A percentile compares a stretch with the other conserved stretches of the same genome.
Conservation (phyloP, 1,284 basidiomycete genomes). For the Hemileccinum hortonii region DNA sequence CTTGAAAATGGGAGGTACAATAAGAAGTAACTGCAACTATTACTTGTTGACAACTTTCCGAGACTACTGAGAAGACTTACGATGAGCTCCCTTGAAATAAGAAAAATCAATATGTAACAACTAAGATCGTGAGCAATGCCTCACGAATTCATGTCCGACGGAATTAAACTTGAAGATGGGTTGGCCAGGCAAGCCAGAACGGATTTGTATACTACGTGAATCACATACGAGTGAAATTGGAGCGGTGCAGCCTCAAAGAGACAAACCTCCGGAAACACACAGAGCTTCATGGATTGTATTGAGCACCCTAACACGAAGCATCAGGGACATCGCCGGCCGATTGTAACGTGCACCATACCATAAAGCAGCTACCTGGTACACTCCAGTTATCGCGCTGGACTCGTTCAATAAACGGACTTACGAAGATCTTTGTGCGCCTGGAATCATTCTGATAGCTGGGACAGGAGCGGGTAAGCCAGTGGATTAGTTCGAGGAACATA, state of each 20-base stretch:
- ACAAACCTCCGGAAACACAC: constrained; percentile 8
- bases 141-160: not conserved
- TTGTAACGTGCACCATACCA: not conserved
- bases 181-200: constrained; percentile 5
- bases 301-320: not conserved
- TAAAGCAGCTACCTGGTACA: constrained; percentile 7
- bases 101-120: not conserved
- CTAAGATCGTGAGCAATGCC: not conserved
- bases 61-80: constrained; percentile 6
- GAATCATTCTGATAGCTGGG: constrained; percentile 15
- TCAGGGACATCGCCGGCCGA: not conserved
- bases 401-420: not conserved
- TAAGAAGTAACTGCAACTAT: constrained; percentile 10
- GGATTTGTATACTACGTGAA: constrained; percentile 13
- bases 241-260: not conserved
- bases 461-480: not conserved
- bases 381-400: not conserved
- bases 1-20: constrained; percentile 2
- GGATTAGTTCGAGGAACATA: not conserved
- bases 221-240: not conserved
- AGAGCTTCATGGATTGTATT: constrained; percentile 11
- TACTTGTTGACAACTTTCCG: not conserved
- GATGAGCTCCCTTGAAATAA: constrained; percentile 11
- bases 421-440: constrained; percentile 8
- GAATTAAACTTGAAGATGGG: not conserved